Conservation (phyloP, 129 eudicot species). For the Kitagawia praeruptora region DNA sequence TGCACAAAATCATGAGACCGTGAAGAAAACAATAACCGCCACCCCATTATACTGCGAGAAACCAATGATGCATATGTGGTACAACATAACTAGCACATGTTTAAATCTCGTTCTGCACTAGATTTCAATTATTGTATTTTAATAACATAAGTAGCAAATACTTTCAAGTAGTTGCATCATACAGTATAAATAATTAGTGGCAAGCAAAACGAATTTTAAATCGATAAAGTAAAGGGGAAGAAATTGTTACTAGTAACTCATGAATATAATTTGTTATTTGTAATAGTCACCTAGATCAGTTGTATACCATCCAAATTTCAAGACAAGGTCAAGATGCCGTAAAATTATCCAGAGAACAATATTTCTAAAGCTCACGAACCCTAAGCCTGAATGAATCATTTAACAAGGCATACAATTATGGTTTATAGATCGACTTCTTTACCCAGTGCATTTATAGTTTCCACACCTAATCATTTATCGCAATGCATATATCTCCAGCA, state of each 20-base stretch:
- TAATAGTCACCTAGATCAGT: background rate
- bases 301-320: background rate
- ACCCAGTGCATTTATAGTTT: background rate
- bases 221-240: too few relatives aligned
- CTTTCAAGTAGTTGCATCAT: background rate
- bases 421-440: background rate
- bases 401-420: background rate
- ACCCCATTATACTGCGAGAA: background rate
- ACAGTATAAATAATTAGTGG: background rate
- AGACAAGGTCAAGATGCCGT: background rate
- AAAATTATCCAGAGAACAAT: background rate
- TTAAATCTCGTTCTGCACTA: background rate
- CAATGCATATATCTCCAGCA: background rate
- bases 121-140: background rate
- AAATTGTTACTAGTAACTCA: too few relatives aligned
- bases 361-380: background rate
- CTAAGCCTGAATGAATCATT: background rate
- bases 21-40: background rate
- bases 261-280: too few relatives aligned
- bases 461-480: background rate
- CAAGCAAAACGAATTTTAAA: background rate
- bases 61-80: background rate
- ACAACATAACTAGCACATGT: background rate
- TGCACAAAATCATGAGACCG: background rate
- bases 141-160: background rate